Evolutionary conservation across 148 eudicot genomes (phyloP).

Genomic region (Chenopodium suecicum): DNA sequence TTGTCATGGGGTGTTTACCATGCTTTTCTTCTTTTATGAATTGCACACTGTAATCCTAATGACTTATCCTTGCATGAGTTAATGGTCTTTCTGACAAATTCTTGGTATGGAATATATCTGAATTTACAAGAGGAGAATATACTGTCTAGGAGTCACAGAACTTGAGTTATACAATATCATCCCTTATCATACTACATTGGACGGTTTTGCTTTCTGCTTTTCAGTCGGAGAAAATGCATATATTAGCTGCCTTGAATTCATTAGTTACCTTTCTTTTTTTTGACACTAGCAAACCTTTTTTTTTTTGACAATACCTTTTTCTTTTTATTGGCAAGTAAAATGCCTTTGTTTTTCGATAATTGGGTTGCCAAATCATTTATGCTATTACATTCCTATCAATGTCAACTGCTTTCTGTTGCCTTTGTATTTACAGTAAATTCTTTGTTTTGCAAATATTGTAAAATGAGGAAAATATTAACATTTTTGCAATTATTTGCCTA

Average conservation of each 20-base stretch:
- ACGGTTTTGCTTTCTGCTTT: neutral
- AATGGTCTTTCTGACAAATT: too few species aligned
- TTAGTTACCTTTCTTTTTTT: too few species aligned
- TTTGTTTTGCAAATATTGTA: neutral
- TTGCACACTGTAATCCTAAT: neutral
- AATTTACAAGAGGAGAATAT: neutral
- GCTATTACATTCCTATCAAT: neutral
- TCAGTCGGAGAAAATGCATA: neutral
- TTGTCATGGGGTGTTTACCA: neutral
- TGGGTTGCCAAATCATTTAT: neutral
- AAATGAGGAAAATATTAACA: neutral
- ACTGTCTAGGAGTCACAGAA: neutral
- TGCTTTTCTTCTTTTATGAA: neutral
- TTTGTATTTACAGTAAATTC: too few species aligned
- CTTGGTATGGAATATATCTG: neutral
- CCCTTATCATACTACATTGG: neutral
- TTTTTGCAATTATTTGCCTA: constrained; percentile 7
- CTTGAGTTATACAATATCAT: neutral
- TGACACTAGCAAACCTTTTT: too few species aligned
- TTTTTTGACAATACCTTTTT: too few species aligned
- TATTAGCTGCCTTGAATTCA: neutral
- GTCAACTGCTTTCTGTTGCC: neutral
- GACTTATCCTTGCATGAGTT: neutral
- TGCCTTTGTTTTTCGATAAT: neutral
- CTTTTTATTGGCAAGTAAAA: too few species aligned